A percentile compares a stretch with the other conserved stretches of the same genome.
Conservation (phyloP, 208 protist genomes). For the Cochliopodium minus region DNA sequence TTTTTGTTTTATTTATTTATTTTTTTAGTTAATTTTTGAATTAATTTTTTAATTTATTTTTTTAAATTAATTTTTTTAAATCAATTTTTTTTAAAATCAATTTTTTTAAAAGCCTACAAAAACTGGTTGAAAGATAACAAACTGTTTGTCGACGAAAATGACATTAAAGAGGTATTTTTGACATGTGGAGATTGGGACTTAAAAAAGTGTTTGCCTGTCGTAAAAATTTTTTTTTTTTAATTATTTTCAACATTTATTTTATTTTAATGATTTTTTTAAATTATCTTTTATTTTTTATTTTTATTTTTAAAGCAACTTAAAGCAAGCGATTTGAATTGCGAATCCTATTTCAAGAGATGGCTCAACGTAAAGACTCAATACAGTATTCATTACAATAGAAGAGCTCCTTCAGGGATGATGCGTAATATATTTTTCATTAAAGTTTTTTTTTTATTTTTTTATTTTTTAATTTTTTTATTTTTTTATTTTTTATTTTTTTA, state of each 20-base stretch:
- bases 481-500: too few species aligned
- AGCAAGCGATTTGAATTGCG: not conserved
- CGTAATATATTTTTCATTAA: too few species aligned
- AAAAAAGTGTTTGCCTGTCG: too few species aligned
- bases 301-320: not conserved
- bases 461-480: too few species aligned
- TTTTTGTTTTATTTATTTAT: too few species aligned
- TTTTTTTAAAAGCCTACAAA: too few species aligned
- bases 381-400: not conserved
- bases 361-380: not conserved
- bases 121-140: not conserved
- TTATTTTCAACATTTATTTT: not conserved
- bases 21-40: too few species aligned
- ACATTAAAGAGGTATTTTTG: not conserved
- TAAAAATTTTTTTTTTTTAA: too few species aligned
- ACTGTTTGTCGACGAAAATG: not conserved
- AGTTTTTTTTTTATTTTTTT: too few species aligned
- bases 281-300: not conserved
- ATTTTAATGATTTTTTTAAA: not conserved
- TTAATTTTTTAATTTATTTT: too few species aligned
- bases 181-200: conserved; percentile 11
- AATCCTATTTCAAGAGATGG: not conserved
- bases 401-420: not conserved
- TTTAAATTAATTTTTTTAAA: too few species aligned
- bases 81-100: too few species aligned